Base-by-base conservation (phyloP, 345 rosid genomes). In the Litchi chinensis region DNA sequence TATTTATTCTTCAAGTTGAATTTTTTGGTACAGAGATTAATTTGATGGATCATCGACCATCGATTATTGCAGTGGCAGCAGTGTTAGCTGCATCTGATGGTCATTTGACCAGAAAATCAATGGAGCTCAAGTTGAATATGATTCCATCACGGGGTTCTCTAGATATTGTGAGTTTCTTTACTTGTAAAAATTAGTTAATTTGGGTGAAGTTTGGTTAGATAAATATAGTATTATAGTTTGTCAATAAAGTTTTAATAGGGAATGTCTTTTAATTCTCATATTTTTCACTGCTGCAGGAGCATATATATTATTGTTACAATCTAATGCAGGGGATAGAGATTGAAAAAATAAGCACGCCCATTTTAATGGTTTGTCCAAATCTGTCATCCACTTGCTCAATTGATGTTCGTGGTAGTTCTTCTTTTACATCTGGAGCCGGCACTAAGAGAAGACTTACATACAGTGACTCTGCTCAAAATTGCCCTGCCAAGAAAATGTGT, bases 11-110 rank as follows among this genome's bases (percentile, higher is more conserved):
- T 60, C 37, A 56, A 66, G 66, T 57, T 40, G 62, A 16, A 10
- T 21, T 28, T 74, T 77, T 74, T 76, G 21, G 24, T 80, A 43
- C 87, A 95, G 98, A 86, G 87, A 86, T 87, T 46, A 88, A 84
- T 65, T 80, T 88, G 83, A 79, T 87, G 82, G 87, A 90, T 78
- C 80, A 85, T 90, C 88, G 92, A 65, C 95, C 97, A 19, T 95
- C 93, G 21, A 52, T 82, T 37, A 81, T 95, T 75, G 97, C 98
- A 21, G 93, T 90, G 39, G 97, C 98, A n/a, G 88, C 91, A 67
- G 85, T 82, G 39, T 78, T 93, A 75, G 95, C 90, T 68, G 91
- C 96, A 72, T 80, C 88, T 40, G 82, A 83, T 79, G 64, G 37
- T 65, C 74, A 71, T 71, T 88, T 92, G 82, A 89, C 92, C 26